phyloP scores from a whole-genome alignment of 2,329 filamentous ascomycete genomes.

The Colletotrichum paranaense region DNA sequence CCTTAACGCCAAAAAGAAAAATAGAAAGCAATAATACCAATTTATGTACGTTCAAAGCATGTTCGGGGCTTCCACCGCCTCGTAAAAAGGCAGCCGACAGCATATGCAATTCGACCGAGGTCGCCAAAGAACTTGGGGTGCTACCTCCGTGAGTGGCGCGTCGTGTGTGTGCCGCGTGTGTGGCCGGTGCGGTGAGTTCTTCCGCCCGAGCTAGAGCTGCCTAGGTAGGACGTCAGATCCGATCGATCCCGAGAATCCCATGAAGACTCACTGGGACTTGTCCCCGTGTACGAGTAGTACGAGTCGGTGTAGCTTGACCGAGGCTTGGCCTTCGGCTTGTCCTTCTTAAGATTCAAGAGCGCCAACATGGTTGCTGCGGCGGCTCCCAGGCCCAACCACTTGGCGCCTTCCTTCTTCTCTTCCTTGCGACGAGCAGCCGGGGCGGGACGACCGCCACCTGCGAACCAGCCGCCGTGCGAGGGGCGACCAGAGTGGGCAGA shows the following conservation, averaged over 20 bases:
- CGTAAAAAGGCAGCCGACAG: not conserved
- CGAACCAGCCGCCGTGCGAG: slow-evolving; percentile 66
- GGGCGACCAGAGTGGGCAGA: slow-evolving; percentile 61
- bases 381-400: slow-evolving; percentile 65
- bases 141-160: slow-evolving; percentile 46
- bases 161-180: slow-evolving; percentile 33
- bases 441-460: slow-evolving; percentile 53
- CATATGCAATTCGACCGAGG: not conserved
- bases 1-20: slow-evolving; percentile 14
- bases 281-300: slow-evolving; percentile 64
- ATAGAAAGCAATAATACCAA: slow-evolving; percentile 9
- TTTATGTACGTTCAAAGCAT: slow-evolving; percentile 32
- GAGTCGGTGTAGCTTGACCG: slow-evolving; percentile 63
- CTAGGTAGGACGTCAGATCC: slow-evolving; percentile 44
- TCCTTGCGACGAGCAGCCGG: slow-evolving; percentile 54
- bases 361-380: slow-evolving; percentile 62
- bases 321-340: slow-evolving; percentile 57
- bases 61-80: not conserved
- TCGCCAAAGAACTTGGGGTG: not conserved
- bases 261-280: slow-evolving; percentile 61
- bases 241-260: slow-evolving; percentile 35
- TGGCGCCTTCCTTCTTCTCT: slow-evolving; percentile 62
- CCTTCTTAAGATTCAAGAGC: slow-evolving; percentile 63
- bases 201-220: slow-evolving; percentile 59
- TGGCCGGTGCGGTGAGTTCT: slow-evolving; percentile 47